Evolutionary conservation across 148 eudicot genomes (phyloP), one percentile per base, ranked within the genome.

Genomic region (Selenicereus undatus): DNA sequence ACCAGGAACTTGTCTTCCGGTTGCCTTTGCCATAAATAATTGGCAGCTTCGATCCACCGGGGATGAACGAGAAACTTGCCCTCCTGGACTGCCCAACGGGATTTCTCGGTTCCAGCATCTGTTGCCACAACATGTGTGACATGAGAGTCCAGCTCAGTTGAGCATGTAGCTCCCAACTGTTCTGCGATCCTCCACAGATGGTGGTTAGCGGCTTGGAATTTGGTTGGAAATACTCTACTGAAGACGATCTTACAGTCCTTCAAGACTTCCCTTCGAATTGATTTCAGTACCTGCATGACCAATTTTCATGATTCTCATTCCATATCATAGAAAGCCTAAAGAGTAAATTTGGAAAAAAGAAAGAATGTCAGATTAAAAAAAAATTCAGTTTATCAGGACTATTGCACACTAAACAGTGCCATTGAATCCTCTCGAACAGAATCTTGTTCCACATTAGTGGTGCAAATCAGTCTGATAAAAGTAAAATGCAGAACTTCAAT

Each of bases 1-100:
- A 90, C 97, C 11, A 97, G 90, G 78, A 89, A 94, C 32, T 92
- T 85, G 50, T 94, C 94, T 82, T 94, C 94, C 0, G 91, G 89
- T 78, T 89, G 91, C 83, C 86, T 90, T 66, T 79, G 54, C 97
- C 98, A 94, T 20, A 88, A 60, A 79, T 87, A 92, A 68, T 84
- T 84, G 11, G 93, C 73, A 71, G 97, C 97, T 86, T 91, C 97
- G 0, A 94, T 85, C 98, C 98, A 94, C 8, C 79, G 75, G 0
- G 93, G 95, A 77, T 88, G 81, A 36, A 94, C 98, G 65, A 94
- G 85, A 80, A 86, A 88, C 84, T 88, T 92, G 71, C 90, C 88
- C 81, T 92, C 83, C 79, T 71, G 71, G 68, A 88, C 78, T 0
- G 98, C 97, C 98, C 94, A 90, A 8, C 87, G 94, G 1, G 97